Base-by-base conservation (phyloP, 139 green algal genomes). In the Zygnema circumcarinatum region DNA sequence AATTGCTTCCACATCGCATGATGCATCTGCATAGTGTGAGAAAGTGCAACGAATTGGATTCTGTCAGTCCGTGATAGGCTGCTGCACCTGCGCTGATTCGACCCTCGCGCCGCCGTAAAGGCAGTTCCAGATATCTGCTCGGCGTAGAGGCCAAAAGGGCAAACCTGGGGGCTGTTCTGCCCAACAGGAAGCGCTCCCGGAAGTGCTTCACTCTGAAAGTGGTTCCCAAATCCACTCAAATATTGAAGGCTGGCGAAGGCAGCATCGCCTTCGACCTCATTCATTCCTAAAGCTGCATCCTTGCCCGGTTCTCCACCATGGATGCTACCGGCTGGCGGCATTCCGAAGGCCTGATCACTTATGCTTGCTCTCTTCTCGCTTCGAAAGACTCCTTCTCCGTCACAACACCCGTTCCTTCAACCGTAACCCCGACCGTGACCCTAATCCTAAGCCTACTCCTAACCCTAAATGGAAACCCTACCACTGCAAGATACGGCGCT, bases 71-170 rank as follows among this genome's bases (percentile, higher is more conserved):
- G n/a, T n/a, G n/a, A n/a, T n/a, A 79, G 20, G 16, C 35, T 11
- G 16, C 7, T 75, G 67, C 40, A 87, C 86, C 86, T 90, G 47
- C 86, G 86, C 16, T 87, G 86, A 67, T 91, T 89, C 79, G 84
- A 94, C 92, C 86, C 93, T 0, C 96, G 90, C 0, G 96, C 95
- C 0, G 92, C 95, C 29, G 96, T 98, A 92, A 99, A 99, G 41
- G 96, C 94, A 0, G 95, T 98, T 42, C 96, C 96, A 1, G 91
- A 95, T 0, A 99, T 74, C 91, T 99, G 96, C 93, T 98, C 96
- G 0, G 95, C 94, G 75, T 98, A 99, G 22, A 99, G 89, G 20
- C 94, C 94, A 87, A 96, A 97, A 0, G 96, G 95, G 56, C 94
- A 96, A 0, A 94, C 83, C 90, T 94, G 88, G 0, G 96, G 96